Evolutionary conservation across 2,329 filamentous ascomycete genomes (phyloP), one percentile per base, ranked within the genome.

Genomic region (Aspergillus sp.): DNA sequence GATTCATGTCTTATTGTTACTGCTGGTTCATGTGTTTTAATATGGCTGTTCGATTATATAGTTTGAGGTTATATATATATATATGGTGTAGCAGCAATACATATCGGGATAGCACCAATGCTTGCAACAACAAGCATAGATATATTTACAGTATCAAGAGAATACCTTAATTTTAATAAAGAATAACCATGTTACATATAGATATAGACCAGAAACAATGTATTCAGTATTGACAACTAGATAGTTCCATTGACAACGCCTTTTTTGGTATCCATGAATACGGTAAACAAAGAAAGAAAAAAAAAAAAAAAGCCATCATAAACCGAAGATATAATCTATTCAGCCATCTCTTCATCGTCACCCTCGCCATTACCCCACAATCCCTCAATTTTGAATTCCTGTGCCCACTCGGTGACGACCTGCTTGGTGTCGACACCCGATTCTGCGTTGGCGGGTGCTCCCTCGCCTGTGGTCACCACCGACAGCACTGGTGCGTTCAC

Each of bases 361-460:
- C 51, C 60, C 26, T 58, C 59, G 32, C 73, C 82, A 61, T 89
- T 83, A 8, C 88, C 90, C 86, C 88, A 97, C 10, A 98, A 71
- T 2, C 89, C 93, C 49, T 96, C 93, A 7, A 98, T 77, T 73
- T 91, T 90, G 70, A 98, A 97, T 68, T 97, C 91, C 58, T 88
- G 83, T 6, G 90, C 88, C 90, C 91, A 95, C 65, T 94, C 85
- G 8, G 85, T 87, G 43, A 97, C 90, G 64, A 97, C 88, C 69
- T 89, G 73, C 73, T 94, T 90, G 66, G 76, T 74, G 48, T 94
- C 83, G 53, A 89, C 81, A 12, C 59, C 64, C 10, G 54, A 66
- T 7, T 60, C 65, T 36, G 65, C 66, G 50, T 62, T 47, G 35
- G 61, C 37, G 4, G 58, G 39, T 34, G 48, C 55, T 37, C 64